phyloP scores from a whole-genome alignment of 2,329 filamentous ascomycete genomes.

The Pezicula carpinea region DNA sequence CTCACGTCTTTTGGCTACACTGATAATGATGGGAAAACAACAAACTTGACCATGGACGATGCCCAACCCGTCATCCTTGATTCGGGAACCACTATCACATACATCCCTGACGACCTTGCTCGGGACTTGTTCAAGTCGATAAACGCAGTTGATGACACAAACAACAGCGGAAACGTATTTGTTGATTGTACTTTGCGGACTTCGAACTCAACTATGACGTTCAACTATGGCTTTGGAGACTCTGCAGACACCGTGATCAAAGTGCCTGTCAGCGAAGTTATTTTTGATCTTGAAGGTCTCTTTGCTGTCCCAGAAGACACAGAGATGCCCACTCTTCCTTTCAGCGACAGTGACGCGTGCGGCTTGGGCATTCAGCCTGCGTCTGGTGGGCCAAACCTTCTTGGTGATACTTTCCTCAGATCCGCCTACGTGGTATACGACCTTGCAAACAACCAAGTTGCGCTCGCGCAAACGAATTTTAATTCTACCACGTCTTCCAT shows the following conservation, averaged over 20 bases:
- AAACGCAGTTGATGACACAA: constrained; percentile 40
- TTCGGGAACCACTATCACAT: constrained; percentile 63
- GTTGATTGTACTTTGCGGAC: constrained; percentile 43
- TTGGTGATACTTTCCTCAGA: constrained; percentile 50
- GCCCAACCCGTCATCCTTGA: constrained; percentile 53
- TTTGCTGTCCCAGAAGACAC: constrained; percentile 4
- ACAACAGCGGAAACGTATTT: constrained; percentile 31
- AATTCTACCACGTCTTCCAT: constrained; percentile 28
- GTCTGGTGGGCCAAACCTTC: constrained; percentile 24
- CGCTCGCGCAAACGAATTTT: constrained; percentile 44
- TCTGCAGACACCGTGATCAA: constrained; percentile 37
- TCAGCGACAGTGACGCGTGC: constrained; percentile 37
- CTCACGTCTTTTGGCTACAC: constrained; percentile 27
- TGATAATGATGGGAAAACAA: constrained; percentile 34
- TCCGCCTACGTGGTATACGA: constrained; percentile 53
- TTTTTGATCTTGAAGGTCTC: constrained; percentile 24
- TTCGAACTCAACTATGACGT: constrained; percentile 33
- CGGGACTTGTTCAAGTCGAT: constrained; percentile 37
- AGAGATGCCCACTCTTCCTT: constrained; percentile 18
- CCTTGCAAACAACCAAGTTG: constrained; percentile 45
- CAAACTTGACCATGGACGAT: constrained; percentile 26
- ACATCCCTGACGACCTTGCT: constrained; percentile 57
- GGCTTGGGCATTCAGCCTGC: constrained; percentile 48
- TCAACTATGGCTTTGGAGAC: constrained; percentile 46
- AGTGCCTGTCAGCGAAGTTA: constrained; percentile 42